Evolutionary conservation across 208 protist species (phyloP), one percentile per base, ranked within the genome.

Genomic region (Crithidia brevicula): DNA sequence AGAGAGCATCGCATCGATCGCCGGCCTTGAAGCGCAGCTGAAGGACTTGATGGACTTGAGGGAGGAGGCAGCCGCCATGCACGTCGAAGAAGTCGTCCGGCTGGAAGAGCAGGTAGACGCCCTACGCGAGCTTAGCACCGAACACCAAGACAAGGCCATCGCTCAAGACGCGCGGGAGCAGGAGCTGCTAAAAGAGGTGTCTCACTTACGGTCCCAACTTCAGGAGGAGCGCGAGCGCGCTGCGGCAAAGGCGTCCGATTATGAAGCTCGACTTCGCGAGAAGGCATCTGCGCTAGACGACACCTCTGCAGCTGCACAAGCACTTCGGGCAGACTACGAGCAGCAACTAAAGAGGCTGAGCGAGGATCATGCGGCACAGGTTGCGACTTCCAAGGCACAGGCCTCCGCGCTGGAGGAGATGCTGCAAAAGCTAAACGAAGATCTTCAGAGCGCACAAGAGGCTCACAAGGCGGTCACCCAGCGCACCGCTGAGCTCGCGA

Each of bases 111-210:
- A 62, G 38, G 20, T 60, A n/a, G 18, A 45, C 5, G 36, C 46
- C 27, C 38, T 67, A 13, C 22, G 36, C 20, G 63, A 34, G 45
- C 13, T 11, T 47, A 40, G 45, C 40, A 66, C 34, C 7, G n/a
- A 15, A 10, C 23, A 62, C 10, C 63, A 43, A 33, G 54, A 61
- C 27, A 72, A 66, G 31, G 62, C 75, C 13, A 20, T 59, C 2
- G 49, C 53, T 7, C 36, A 40, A 13, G 36, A 40, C 15, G 36
- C 36, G 36, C 36, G 36, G 36, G 36, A 40, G 36, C 8, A 40
- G 36, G 36, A 40, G 8, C 36, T 40, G 0, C 22, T 13, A 15
- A 28, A 23, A 16, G 57, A 57, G 8, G 4, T 79, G 34, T 46
- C 42, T 3, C 7, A 42, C 25, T 18, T 69, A 16, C 40, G 34